Evolutionary conservation across 2,329 filamentous ascomycete species (phyloP).

Genomic region (Aspergillus sclerotialis): DNA sequence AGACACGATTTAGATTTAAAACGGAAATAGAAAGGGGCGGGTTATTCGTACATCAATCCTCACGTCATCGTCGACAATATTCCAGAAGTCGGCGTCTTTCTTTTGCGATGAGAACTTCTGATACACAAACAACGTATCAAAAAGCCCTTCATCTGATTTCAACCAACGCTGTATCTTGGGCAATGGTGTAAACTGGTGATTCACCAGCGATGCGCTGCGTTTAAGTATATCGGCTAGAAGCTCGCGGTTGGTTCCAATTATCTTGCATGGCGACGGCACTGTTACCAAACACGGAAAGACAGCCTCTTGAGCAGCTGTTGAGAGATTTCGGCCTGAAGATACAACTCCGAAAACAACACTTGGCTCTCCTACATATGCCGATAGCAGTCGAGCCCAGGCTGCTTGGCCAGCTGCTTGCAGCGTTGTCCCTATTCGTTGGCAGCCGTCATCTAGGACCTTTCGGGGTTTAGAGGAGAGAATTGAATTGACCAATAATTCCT

Average conservation of each 20-base stretch:
- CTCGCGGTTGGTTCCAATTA: constrained; percentile 47
- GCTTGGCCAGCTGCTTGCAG: constrained; percentile 70
- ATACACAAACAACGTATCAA: constrained; percentile 80
- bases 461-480: constrained; percentile 36
- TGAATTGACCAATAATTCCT: constrained; percentile 28
- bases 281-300: constrained; percentile 78
- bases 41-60: constrained; percentile 51
- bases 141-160: constrained; percentile 58
- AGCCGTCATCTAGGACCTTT: constrained; percentile 47
- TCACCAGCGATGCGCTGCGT: constrained; percentile 58
- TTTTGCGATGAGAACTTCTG: constrained; percentile 50
- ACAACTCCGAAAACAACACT: constrained; percentile 73
- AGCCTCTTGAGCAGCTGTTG: constrained; percentile 51
- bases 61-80: constrained; percentile 57
- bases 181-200: constrained; percentile 66
- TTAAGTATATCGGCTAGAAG: constrained; percentile 59
- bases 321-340: constrained; percentile 63
- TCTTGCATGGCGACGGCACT: constrained; percentile 61
- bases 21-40: neutral
- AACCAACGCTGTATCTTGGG: constrained; percentile 66
- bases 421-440: constrained; percentile 56
- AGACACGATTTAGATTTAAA: too few relatives aligned
- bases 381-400: constrained; percentile 68
- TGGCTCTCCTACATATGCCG: constrained; percentile 68
- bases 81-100: constrained; percentile 45